phyloP scores from a whole-genome alignment of 1,284 basidiomycete species.

The Fomes fomentarius region DNA sequence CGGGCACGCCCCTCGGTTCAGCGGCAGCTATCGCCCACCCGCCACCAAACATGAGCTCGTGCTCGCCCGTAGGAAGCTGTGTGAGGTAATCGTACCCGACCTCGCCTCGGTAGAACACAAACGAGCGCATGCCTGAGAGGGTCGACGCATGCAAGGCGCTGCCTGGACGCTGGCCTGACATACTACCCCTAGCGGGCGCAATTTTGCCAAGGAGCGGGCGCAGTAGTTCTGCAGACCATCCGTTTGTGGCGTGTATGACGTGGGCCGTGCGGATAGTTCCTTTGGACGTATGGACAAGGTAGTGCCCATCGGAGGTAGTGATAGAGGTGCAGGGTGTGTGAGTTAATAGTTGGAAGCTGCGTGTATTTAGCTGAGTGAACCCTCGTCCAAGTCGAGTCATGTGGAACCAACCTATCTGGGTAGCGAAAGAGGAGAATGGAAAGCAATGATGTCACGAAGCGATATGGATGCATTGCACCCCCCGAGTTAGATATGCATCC shows the following conservation, averaged over 20 bases:
- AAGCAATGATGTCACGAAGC: conserved; percentile 47
- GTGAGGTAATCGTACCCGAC: conserved; percentile 72
- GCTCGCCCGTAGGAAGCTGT: conserved; percentile 53
- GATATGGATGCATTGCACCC: conserved; percentile 51
- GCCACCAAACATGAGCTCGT: conserved; percentile 69
- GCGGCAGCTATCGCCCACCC: conserved; percentile 42
- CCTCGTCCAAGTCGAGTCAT: not conserved
- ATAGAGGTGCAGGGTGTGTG: conserved; percentile 45
- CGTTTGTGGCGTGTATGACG: conserved; percentile 82
- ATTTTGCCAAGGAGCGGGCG: conserved; percentile 46
- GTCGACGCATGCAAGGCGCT: conserved; percentile 31
- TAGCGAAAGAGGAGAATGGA: conserved; percentile 40
- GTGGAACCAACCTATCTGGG: conserved; percentile 34
- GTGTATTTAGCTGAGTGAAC: too few species aligned
- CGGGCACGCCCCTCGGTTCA: conserved; percentile 35
- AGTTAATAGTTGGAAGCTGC: conserved; percentile 44
- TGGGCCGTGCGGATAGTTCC: conserved; percentile 59
- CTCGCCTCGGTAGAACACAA: conserved; percentile 57
- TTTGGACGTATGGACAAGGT: conserved; percentile 52
- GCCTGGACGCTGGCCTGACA: conserved; percentile 67
- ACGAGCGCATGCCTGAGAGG: conserved; percentile 48
- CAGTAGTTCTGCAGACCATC: conserved; percentile 71
- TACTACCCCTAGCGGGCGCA: conserved; percentile 61
- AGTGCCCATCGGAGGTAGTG: conserved; percentile 30
- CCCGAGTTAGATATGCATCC: conserved; percentile 45